Evolutionary conservation across 2,329 filamentous ascomycete species (phyloP).

Genomic region (Cladosporium sp.): DNA sequence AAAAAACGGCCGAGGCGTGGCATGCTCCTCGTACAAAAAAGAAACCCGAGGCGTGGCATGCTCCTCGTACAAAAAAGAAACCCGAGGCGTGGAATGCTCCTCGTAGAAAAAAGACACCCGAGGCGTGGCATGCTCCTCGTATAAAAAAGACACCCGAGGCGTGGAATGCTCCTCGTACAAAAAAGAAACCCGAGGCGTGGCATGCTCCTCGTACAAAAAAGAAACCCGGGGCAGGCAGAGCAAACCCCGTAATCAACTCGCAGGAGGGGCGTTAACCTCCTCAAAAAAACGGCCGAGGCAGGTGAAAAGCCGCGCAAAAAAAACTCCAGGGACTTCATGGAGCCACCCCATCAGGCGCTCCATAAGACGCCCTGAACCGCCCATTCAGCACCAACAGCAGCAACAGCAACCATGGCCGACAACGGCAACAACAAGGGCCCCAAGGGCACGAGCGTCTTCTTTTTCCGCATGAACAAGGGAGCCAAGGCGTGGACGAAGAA

Average conservation of each 20-base stretch:
- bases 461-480: conserved; percentile 43
- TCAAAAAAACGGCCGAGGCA: not conserved
- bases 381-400: conserved; percentile 11
- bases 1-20: not conserved
- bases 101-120: not conserved
- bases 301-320: not conserved
- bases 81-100: not conserved
- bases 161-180: no score
- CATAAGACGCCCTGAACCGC: conserved; percentile 35
- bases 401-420: conserved; percentile 29
- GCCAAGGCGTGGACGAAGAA: conserved; percentile 25
- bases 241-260: not conserved
- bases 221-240: not conserved
- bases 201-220: not conserved
- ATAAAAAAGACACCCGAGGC: no score
- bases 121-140: not conserved
- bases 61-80: no score
- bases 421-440: conserved; percentile 20
- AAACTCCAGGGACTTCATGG: conserved; percentile 27
- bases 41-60: no score
- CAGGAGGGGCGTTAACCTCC: not conserved
- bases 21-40: no score
- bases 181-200: not conserved
- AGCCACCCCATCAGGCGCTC: conserved; percentile 29
- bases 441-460: conserved; percentile 25